These are phyloP conservation scores for Juncus inflexus DNA, from an alignment of 176 grass and related monocot genomes.

Conservation along the genomic window DNA sequence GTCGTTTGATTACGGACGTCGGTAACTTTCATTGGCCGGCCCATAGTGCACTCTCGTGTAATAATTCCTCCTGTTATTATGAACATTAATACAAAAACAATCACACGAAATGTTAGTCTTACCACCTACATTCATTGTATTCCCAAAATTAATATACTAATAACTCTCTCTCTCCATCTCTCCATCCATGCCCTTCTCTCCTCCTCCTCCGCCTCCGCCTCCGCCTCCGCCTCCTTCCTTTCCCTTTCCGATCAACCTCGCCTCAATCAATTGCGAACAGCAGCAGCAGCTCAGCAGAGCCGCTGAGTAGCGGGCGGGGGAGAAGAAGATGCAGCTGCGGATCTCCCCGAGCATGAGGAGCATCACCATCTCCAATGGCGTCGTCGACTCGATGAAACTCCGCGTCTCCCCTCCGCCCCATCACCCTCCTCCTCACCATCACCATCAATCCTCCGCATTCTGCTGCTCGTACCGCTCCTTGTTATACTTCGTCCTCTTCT, in stretches of 20 bases:
- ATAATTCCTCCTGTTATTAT: too few relatives aligned
- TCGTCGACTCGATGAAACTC: conserved; percentile 93
- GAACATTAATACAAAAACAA: too few relatives aligned
- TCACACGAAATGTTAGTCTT: too few relatives aligned
- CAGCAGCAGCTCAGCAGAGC: conserved; percentile 21
- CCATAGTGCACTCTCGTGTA: too few relatives aligned
- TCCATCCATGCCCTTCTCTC: not conserved
- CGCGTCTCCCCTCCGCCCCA: conserved; percentile 63
- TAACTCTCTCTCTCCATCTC: not conserved
- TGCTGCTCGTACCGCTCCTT: conserved; percentile 39
- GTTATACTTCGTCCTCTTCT: conserved; percentile 45
- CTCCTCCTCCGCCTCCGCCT: not conserved
- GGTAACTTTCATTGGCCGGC: too few relatives aligned
- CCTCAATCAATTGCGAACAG: not conserved
- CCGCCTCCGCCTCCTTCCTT: conserved; percentile 8
- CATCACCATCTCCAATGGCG: conserved; percentile 99
- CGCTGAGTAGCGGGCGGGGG: conserved; percentile 39
- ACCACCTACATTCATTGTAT: too few relatives aligned
- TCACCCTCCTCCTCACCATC: conserved; percentile 41
- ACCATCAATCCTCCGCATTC: conserved; percentile 46
- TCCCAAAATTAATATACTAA: not conserved
- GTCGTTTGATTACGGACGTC: too few relatives aligned
- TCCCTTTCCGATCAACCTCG: not conserved
- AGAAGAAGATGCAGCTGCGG: conserved; percentile 95
- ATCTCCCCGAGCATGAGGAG: conserved; percentile 99